phyloP scores from a whole-genome alignment of 805 yeast species.

The Yamadazyma akitaensis region DNA sequence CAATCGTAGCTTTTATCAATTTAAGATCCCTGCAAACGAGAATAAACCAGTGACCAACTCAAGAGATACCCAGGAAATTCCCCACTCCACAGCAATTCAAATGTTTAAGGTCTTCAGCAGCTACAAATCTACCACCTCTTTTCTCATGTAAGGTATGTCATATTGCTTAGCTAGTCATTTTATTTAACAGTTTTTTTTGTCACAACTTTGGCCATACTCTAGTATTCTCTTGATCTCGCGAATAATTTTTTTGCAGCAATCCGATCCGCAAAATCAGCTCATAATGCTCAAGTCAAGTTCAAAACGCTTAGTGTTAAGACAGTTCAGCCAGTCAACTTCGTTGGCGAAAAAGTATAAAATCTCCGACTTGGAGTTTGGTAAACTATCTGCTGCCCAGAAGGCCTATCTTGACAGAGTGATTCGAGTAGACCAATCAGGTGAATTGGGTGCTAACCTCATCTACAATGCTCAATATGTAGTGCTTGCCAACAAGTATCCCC shows the following conservation, averaged over 20 bases:
- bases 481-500: slow-evolving; percentile 65
- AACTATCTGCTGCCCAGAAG: slow-evolving; percentile 51
- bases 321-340: not conserved
- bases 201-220: no score
- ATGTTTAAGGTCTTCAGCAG: slow-evolving; percentile 45
- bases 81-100: slow-evolving; percentile 44
- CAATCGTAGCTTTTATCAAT: slow-evolving; percentile 44
- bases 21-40: slow-evolving; percentile 45
- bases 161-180: not conserved
- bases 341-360: slow-evolving; percentile 1
- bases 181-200: not conserved
- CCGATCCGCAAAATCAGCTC: not conserved
- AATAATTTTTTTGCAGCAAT: not conserved
- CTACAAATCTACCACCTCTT: slow-evolving; percentile 15
- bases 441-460: slow-evolving; percentile 90
- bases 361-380: slow-evolving; percentile 31
- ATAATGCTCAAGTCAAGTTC: not conserved
- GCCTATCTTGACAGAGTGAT: slow-evolving; percentile 73
- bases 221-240: not conserved
- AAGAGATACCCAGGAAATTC: slow-evolving; percentile 60
- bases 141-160: slow-evolving; percentile 5
- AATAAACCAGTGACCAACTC: slow-evolving; percentile 54
- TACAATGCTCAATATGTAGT: slow-evolving; percentile 88
- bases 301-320: not conserved
- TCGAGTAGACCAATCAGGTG: slow-evolving; percentile 98